These are phyloP conservation scores for Trichoderma cornu-damae DNA, from an alignment of 2,329 filamentous ascomycete species.

Conservation along the genomic window DNA sequence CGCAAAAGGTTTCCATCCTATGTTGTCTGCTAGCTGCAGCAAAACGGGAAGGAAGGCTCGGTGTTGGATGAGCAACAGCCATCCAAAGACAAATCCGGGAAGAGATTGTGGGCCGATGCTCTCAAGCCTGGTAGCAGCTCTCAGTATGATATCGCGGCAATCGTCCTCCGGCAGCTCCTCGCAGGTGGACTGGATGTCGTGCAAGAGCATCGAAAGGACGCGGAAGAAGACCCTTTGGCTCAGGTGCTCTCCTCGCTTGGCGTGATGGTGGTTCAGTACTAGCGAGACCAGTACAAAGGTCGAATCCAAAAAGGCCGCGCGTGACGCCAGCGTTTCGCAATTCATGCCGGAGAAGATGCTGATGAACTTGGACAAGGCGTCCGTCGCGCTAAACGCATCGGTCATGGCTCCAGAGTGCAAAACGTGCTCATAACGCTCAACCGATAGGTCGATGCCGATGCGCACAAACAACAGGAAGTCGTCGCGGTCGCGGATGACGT, in stretches of 20 bases:
- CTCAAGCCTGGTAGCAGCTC: conserved; percentile 65
- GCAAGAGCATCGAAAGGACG: conserved; percentile 76
- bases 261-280: conserved; percentile 79
- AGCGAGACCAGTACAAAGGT: conserved; percentile 73
- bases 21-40: conserved; percentile 60
- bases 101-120: conserved; percentile 71
- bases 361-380: conserved; percentile 78
- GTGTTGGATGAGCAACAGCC: conserved; percentile 78
- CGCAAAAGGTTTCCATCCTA: conserved; percentile 71
- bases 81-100: conserved; percentile 78
- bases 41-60: conserved; percentile 77
- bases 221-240: conserved; percentile 89
- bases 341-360: conserved; percentile 70
- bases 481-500: conserved; percentile 67
- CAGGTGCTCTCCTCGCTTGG: conserved; percentile 73
- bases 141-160: conserved; percentile 63
- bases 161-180: conserved; percentile 57
- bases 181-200: conserved; percentile 60
- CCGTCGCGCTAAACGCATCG: conserved; percentile 58
- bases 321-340: conserved; percentile 57
- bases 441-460: conserved; percentile 71
- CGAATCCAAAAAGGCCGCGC: conserved; percentile 68
- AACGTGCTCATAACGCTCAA: conserved; percentile 71
- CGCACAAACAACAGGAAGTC: conserved; percentile 77
- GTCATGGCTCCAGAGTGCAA: conserved; percentile 55